phyloP scores from a whole-genome alignment of 148 eudicot species.

The Fagopyrum esculentum region DNA sequence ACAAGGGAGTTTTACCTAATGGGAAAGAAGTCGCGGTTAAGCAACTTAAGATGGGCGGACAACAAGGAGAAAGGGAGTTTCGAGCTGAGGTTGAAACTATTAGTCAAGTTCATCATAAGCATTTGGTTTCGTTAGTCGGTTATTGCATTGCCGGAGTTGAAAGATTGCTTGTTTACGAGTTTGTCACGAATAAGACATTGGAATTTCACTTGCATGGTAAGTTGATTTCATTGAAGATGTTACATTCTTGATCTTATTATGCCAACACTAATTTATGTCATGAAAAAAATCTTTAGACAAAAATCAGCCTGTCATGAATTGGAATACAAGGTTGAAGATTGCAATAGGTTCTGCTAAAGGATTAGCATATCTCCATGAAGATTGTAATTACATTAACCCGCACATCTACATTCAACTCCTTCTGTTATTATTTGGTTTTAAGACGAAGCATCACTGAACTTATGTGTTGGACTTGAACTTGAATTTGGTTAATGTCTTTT shows the following conservation, averaged over 20 bases:
- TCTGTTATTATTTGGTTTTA: too few relatives aligned
- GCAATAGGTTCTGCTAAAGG: conserved; percentile 51
- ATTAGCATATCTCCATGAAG: conserved; percentile 54
- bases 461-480: neutral
- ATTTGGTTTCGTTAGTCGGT: conserved; percentile 53
- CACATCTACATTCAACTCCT: neutral
- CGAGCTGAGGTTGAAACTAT: conserved; percentile 47
- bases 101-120: conserved; percentile 52
- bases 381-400: conserved; percentile 24
- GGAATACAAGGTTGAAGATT: conserved; percentile 41
- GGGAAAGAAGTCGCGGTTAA: conserved; percentile 52
- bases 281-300: conserved; percentile 21
- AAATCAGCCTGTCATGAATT: conserved; percentile 34
- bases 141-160: conserved; percentile 41
- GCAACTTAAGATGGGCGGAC: conserved; percentile 41
- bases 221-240: neutral
- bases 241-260: neutral
- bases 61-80: conserved; percentile 50
- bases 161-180: conserved; percentile 47
- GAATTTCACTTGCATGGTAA: conserved; percentile 48
- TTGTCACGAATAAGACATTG: conserved; percentile 39
- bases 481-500: neutral
- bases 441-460: too few relatives aligned
- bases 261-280: neutral
- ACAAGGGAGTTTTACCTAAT: conserved; percentile 41